A percentile compares a stretch with the other conserved stretches of the same genome.
phyloP scores from a whole-genome alignment of 2,329 filamentous ascomycete species.

The Bipolaris gigantea region DNA sequence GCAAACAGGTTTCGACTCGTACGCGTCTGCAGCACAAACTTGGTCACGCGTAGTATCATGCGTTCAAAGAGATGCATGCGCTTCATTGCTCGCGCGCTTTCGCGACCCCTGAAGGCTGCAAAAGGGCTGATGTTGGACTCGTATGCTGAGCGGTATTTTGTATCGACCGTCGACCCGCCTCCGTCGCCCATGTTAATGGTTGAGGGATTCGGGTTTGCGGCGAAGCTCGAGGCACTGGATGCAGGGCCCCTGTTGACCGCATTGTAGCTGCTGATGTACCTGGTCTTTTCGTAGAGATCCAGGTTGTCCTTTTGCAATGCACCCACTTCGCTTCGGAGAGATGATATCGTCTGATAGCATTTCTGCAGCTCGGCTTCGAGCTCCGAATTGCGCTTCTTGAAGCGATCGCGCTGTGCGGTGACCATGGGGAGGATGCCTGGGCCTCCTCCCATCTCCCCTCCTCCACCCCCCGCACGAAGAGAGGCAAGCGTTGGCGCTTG shows the following conservation, averaged over 20 bases:
- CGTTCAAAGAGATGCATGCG: constrained; percentile 91
- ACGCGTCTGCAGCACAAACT: constrained; percentile 86
- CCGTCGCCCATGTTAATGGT: constrained; percentile 60
- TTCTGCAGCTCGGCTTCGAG: constrained; percentile 89
- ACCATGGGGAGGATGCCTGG: constrained; percentile 97
- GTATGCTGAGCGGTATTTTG: constrained; percentile 86
- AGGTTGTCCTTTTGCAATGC: constrained; percentile 95
- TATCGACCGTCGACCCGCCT: constrained; percentile 51
- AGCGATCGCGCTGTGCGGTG: constrained; percentile 94
- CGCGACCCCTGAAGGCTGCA: constrained; percentile 90
- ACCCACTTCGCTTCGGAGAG: constrained; percentile 85
- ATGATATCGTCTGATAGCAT: constrained; percentile 76
- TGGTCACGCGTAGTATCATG: constrained; percentile 84
- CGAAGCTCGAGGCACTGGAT: constrained; percentile 63
- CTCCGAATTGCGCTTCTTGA: constrained; percentile 93
- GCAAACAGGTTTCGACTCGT: constrained; percentile 94
- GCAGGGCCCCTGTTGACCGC: constrained; percentile 67
- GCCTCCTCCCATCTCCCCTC: constrained; percentile 66
- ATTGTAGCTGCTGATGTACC: constrained; percentile 93
- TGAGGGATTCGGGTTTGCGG: constrained; percentile 73
- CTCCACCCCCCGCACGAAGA: constrained; percentile 55
- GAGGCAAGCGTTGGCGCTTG: constrained; percentile 55
- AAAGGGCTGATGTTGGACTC: constrained; percentile 96
- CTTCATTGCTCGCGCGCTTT: constrained; percentile 86
- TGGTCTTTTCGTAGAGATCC: constrained; percentile 93